phyloP scores from a whole-genome alignment of 73 alveolate species.

The Uronychia setigera region DNA sequence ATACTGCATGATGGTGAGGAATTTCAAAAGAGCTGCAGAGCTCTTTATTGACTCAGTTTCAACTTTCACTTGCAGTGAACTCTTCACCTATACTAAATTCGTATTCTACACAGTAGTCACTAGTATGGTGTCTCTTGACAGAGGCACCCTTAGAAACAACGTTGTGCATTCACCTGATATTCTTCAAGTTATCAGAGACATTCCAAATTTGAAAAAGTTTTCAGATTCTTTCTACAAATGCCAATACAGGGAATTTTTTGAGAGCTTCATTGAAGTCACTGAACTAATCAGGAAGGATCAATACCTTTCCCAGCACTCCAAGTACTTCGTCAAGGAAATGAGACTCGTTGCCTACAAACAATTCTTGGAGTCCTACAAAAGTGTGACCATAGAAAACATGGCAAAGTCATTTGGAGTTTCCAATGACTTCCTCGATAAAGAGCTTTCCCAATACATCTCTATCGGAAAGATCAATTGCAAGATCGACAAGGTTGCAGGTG shows the following conservation, averaged over 20 bases:
- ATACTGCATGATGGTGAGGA: constrained; percentile 79
- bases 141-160: constrained; percentile 82
- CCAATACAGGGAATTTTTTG: constrained; percentile 77
- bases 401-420: constrained; percentile 86
- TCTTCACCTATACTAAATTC: constrained; percentile 83
- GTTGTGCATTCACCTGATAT: constrained; percentile 89
- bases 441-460: constrained; percentile 89
- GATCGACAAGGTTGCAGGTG: constrained; percentile 95
- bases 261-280: constrained; percentile 73
- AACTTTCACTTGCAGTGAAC: constrained; percentile 90
- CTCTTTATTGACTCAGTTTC: constrained; percentile 86
- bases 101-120: constrained; percentile 91
- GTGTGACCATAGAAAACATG: constrained; percentile 93
- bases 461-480: constrained; percentile 92
- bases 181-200: constrained; percentile 80
- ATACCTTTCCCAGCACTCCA: constrained; percentile 80
- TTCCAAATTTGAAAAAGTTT: constrained; percentile 71
- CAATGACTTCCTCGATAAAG: constrained; percentile 83
- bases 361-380: constrained; percentile 85
- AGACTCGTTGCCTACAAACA: constrained; percentile 91
- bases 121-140: constrained; percentile 81
- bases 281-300: constrained; percentile 80
- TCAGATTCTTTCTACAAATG: constrained; percentile 82
- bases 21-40: constrained; percentile 85
- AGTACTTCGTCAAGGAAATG: constrained; percentile 91